These are phyloP conservation scores for Dactylellina cionopaga DNA, from an alignment of 2,329 filamentous ascomycete species.

Conservation along the genomic window DNA sequence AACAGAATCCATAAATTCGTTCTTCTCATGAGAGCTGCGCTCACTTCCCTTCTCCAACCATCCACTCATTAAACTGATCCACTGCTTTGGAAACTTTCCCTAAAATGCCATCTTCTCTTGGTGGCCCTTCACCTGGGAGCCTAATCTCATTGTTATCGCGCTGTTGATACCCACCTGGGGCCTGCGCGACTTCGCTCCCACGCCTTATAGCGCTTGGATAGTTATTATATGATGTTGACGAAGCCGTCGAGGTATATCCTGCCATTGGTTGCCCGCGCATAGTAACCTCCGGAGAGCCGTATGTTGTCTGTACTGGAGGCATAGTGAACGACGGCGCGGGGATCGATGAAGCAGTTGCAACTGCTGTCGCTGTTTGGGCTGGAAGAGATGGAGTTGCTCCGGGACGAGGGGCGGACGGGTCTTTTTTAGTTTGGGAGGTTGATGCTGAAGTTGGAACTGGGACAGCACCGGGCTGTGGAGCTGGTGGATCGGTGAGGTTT, in stretches of 20 bases:
- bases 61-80: slow-evolving; percentile 50
- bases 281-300: slow-evolving; percentile 26
- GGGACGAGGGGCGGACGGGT: slow-evolving; percentile 13
- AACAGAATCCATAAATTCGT: neutral
- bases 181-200: slow-evolving; percentile 23
- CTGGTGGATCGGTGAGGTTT: slow-evolving; percentile 42
- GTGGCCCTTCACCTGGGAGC: neutral
- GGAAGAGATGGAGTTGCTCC: slow-evolving; percentile 22
- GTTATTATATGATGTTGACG: slow-evolving; percentile 23
- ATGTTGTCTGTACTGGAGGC: slow-evolving; percentile 41
- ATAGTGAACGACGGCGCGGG: slow-evolving; percentile 39
- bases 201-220: slow-evolving; percentile 35
- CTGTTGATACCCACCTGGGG: slow-evolving; percentile 39
- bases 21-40: too few relatives aligned
- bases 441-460: slow-evolving; percentile 17
- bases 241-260: slow-evolving; percentile 28
- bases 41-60: slow-evolving; percentile 41
- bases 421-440: neutral
- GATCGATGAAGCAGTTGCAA: slow-evolving; percentile 13
- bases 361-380: slow-evolving; percentile 13
- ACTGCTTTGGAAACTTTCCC: slow-evolving; percentile 43
- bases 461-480: slow-evolving; percentile 37
- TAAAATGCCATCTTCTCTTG: slow-evolving; percentile 23
- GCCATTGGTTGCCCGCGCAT: slow-evolving; percentile 35
- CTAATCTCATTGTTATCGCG: slow-evolving; percentile 10